A percentile compares a stretch with the other conserved stretches of the same genome.
Evolutionary conservation across 2,329 filamentous ascomycete genomes (phyloP).

Genomic region (Exophiala mesophila): DNA sequence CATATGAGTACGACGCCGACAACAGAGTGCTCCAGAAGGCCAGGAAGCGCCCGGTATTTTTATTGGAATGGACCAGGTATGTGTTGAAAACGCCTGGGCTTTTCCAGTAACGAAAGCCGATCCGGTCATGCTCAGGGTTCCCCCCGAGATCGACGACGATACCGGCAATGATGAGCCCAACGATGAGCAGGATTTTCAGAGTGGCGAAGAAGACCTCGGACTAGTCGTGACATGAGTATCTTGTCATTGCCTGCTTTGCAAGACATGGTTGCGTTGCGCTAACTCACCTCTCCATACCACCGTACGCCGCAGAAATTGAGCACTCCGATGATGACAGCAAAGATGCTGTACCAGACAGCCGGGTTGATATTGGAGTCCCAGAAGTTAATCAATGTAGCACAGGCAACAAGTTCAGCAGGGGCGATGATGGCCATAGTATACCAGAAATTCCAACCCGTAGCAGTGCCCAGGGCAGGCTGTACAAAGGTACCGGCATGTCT

Average conservation of each 20-base stretch:
- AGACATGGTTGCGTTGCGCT: background rate
- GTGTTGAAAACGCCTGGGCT: slow-evolving; percentile 59
- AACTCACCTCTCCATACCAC: slow-evolving; percentile 46
- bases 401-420: slow-evolving; percentile 66
- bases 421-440: slow-evolving; percentile 61
- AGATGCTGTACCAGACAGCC: slow-evolving; percentile 36
- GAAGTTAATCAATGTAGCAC: slow-evolving; percentile 57
- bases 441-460: slow-evolving; percentile 38
- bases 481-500: slow-evolving; percentile 40
- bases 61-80: slow-evolving; percentile 49
- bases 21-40: slow-evolving; percentile 43
- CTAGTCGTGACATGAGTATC: background rate
- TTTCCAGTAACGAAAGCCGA: slow-evolving; percentile 53
- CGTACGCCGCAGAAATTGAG: slow-evolving; percentile 4
- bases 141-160: slow-evolving; percentile 70
- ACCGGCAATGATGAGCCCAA: slow-evolving; percentile 68
- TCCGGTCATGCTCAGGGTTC: slow-evolving; percentile 62
- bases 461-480: slow-evolving; percentile 46
- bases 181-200: slow-evolving; percentile 70
- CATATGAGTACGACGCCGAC: slow-evolving; percentile 35
- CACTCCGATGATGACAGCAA: slow-evolving; percentile 31
- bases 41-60: slow-evolving; percentile 47
- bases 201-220: slow-evolving; percentile 72
- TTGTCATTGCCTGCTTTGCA: background rate
- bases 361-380: slow-evolving; percentile 53